phyloP scores from a whole-genome alignment of 176 grass and related monocot species.

The Guadua angustifolia region DNA sequence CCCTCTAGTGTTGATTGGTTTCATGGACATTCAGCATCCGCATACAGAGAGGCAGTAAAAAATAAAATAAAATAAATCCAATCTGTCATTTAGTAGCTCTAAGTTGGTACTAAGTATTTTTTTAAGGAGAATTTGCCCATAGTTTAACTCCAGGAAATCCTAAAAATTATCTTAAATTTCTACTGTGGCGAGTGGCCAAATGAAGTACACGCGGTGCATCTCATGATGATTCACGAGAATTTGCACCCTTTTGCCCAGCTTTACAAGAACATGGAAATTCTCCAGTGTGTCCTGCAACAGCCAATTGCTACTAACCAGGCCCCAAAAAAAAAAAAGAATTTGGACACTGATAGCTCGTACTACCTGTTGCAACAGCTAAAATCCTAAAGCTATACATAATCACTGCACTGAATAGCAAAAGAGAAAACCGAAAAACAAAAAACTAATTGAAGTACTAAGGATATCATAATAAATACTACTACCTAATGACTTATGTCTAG shows the following conservation, averaged over 20 bases:
- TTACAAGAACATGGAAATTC: background rate
- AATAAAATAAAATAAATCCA: too few relatives aligned
- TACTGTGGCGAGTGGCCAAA: background rate
- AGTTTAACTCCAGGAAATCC: background rate
- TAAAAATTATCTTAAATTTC: conserved; percentile 12
- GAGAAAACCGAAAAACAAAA: too few relatives aligned
- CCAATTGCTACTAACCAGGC: conserved; percentile 6
- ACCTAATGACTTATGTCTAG: too few relatives aligned
- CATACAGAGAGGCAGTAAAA: conserved; percentile 11
- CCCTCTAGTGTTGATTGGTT: background rate
- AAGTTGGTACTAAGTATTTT: background rate
- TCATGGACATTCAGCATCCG: background rate
- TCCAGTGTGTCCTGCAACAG: background rate
- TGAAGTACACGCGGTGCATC: background rate
- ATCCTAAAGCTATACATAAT: too few relatives aligned
- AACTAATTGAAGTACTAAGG: too few relatives aligned
- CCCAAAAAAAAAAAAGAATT: conserved; percentile 20
- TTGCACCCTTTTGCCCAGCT: background rate
- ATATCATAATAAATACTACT: too few relatives aligned
- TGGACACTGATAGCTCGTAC: background rate
- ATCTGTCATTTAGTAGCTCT: background rate
- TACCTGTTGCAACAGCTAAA: background rate
- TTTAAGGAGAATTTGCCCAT: background rate
- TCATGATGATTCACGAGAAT: background rate
- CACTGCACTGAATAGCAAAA: too few relatives aligned